Base-by-base conservation (phyloP, 2,329 filamentous ascomycete species). In the Diplodia scrobiculata region DNA sequence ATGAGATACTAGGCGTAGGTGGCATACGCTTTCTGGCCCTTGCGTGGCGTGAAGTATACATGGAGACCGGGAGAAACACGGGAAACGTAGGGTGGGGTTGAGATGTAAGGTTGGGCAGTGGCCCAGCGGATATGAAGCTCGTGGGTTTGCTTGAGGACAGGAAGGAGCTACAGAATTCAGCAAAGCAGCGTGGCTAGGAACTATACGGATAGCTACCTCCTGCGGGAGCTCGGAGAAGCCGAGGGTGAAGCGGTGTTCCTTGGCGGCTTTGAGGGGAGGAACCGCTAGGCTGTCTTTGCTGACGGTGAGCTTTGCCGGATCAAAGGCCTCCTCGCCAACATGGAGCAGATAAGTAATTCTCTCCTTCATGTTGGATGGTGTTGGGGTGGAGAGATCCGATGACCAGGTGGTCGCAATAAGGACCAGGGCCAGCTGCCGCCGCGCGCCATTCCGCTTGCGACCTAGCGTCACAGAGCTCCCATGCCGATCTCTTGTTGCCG, bases 91-190 rank as follows among this genome's bases (percentile, higher is more conserved):
- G 93, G 93, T 47, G 88, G 83, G 52, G 89, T 80, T 1, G 84
- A 80, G 47, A 84, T 79, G 74, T 88, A 89, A 1, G 82, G 72
- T 6, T 73, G 72, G 2, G 86, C 79, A 14, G 87, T 86, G n/a
- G 86, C 84, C 91, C 92, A 97, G 74, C 90, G 86, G 67, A 97
- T 80, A 76, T 94, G 90, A 50, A 97, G 79, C 75, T 92, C 88
- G 71, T 89, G 85, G 69, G 85, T 86, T 71, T 85, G 81, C 64
- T 84, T 81, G 29, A 97, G 80, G 14, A 89, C 78, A 29, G 83
- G 77, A 67, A 83, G 84, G 17, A 95, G 76, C 85, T 87, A 72
- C 54, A 11, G 3, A 11, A 6, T 19, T 72, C 41, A 71, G 67
- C 19, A 36, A 11, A 7, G 21, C 17, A 11, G 2, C 4, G 65